Percentiles rank a stretch among this genome's conserved stretches.
Conservation (phyloP, 2,329 filamentous ascomycete genomes). For the Aphanoascus verrucosus region DNA sequence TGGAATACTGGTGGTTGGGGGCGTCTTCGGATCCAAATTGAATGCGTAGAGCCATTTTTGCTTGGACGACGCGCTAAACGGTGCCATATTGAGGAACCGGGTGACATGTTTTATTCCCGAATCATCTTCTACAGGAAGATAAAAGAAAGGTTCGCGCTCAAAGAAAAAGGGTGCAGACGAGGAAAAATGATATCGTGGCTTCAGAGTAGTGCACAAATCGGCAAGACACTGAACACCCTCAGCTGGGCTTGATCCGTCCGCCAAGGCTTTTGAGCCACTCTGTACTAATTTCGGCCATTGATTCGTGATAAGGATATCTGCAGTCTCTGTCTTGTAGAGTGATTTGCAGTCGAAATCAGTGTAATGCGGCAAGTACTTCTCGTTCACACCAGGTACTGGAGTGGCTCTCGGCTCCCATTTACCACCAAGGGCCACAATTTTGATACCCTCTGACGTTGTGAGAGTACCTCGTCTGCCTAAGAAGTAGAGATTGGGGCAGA, state of each 20-base stretch:
- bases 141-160: constrained; percentile 87
- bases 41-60: constrained; percentile 56
- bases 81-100: constrained; percentile 79
- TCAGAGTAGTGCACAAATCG: constrained; percentile 65
- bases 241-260: constrained; percentile 45
- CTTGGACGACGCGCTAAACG: constrained; percentile 63
- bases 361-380: constrained; percentile 66
- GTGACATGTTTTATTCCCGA: constrained; percentile 55
- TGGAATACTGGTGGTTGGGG: constrained; percentile 52
- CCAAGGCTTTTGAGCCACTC: constrained; percentile 53
- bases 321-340: constrained; percentile 62
- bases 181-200: constrained; percentile 86
- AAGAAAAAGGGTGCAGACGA: constrained; percentile 62
- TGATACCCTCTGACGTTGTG: constrained; percentile 80
- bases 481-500: constrained; percentile 85
- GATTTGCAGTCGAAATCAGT: constrained; percentile 64
- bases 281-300: constrained; percentile 72
- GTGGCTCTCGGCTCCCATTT: constrained; percentile 46
- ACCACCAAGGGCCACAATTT: constrained; percentile 79
- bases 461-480: constrained; percentile 77
- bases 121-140: constrained; percentile 44
- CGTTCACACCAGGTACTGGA: constrained; percentile 37
- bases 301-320: constrained; percentile 78
- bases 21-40: constrained; percentile 53
- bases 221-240: constrained; percentile 57